phyloP scores from a whole-genome alignment of 352 stramenopile genomes.

The Phytopythium chamaehyphon region DNA sequence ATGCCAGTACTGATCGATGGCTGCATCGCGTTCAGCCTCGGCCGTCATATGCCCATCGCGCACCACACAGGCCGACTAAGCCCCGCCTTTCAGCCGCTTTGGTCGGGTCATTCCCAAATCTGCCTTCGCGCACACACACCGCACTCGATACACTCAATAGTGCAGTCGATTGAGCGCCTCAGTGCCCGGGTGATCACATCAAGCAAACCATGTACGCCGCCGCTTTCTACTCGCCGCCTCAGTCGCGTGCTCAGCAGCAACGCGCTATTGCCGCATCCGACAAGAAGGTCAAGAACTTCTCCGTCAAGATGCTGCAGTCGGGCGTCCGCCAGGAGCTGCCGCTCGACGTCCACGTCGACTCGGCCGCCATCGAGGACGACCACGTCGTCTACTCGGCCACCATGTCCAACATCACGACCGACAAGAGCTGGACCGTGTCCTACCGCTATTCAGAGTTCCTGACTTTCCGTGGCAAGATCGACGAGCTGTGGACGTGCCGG shows the following conservation, averaged over 20 bases:
- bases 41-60: conserved; percentile 1
- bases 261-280: not conserved
- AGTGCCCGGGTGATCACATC: not conserved
- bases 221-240: conserved; percentile 3
- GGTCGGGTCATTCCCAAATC: conserved; percentile 1
- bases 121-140: conserved; percentile 2
- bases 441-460: conserved; percentile 68
- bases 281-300: conserved; percentile 34
- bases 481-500: conserved; percentile 52
- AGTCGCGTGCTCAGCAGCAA: conserved; percentile 2
- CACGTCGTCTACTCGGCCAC: conserved; percentile 50
- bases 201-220: conserved; percentile 3
- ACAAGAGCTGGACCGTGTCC: conserved; percentile 44
- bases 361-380: conserved; percentile 25
- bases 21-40: conserved; percentile 6
- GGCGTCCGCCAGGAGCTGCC: conserved; percentile 40
- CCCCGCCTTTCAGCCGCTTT: not conserved
- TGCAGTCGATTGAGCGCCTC: not conserved
- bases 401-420: conserved; percentile 39
- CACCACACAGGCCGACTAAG: not conserved
- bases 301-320: conserved; percentile 39
- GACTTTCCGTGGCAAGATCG: conserved; percentile 41
- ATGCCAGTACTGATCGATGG: conserved; percentile 4
- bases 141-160: not conserved
- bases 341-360: conserved; percentile 36